phyloP scores from a whole-genome alignment of 208 protist genomes.

The Leishmania lainsoni region DNA sequence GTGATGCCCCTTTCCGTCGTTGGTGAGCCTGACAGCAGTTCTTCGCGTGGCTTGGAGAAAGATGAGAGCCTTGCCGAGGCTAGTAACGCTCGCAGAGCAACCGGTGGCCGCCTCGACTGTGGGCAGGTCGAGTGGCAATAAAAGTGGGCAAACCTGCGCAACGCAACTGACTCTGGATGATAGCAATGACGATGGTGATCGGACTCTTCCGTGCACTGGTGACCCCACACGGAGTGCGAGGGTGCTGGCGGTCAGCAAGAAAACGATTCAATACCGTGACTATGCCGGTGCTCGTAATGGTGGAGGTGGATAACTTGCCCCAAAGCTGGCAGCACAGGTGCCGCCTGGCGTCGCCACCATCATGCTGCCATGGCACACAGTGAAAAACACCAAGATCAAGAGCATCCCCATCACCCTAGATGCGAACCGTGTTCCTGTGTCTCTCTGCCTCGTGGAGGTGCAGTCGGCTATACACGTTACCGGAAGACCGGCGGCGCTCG shows the following conservation, averaged over 20 bases:
- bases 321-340: slow-evolving; percentile 25
- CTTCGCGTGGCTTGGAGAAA: slow-evolving; percentile 23
- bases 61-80: too few species aligned
- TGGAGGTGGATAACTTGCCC: slow-evolving; percentile 27
- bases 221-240: too few species aligned
- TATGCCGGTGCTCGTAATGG: slow-evolving; percentile 31
- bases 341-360: slow-evolving; percentile 28
- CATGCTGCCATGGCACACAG: slow-evolving; percentile 24
- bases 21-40: slow-evolving; percentile 40
- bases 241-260: too few species aligned
- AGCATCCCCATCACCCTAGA: neutral
- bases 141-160: slow-evolving; percentile 3
- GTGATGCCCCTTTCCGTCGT: slow-evolving; percentile 31
- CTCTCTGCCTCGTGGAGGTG: too few species aligned
- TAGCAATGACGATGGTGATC: too few species aligned
- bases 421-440: neutral
- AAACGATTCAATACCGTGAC: too few species aligned
- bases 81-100: too few species aligned
- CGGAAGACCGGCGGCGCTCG: neutral
- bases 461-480: rapidly evolving
- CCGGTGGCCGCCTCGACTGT: too few species aligned
- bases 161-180: slow-evolving; percentile 1
- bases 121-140: too few species aligned
- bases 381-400: slow-evolving; percentile 16
- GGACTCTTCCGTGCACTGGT: too few species aligned